phyloP scores from a whole-genome alignment of 1,139 yeast species.

The Hyphopichia pseudoburtonii region DNA sequence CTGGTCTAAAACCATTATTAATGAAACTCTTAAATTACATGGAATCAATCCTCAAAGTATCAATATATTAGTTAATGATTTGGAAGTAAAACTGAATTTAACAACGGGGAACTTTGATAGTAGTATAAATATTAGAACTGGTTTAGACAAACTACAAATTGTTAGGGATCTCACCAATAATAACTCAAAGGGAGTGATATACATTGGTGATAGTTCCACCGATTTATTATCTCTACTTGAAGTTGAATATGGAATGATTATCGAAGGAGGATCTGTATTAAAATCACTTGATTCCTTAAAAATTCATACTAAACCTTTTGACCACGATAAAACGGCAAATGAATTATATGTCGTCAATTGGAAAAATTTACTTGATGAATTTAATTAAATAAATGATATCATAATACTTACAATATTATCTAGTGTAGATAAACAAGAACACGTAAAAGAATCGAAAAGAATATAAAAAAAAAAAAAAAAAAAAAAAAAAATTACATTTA shows the following conservation, averaged over 20 bases:
- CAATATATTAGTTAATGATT: conserved; percentile 47
- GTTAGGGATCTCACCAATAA: conserved; percentile 19
- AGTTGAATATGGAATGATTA: conserved; percentile 51
- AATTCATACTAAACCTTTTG: not conserved
- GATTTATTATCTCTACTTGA: conserved; percentile 56
- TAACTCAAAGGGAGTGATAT: conserved; percentile 26
- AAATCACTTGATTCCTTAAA: not conserved
- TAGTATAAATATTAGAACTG: conserved; percentile 45
- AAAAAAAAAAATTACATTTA: not conserved
- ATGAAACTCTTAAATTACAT: conserved; percentile 30
- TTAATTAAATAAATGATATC: too few relatives aligned
- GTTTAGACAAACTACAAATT: conserved; percentile 49
- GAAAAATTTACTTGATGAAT: conserved; percentile 5
- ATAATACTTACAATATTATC: too few relatives aligned
- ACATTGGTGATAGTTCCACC: conserved; percentile 68
- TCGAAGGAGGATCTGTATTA: conserved; percentile 30
- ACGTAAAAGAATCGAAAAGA: not conserved
- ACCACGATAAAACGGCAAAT: not conserved
- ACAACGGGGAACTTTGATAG: conserved; percentile 41
- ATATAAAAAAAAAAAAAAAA: not conserved
- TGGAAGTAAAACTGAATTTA: conserved; percentile 31
- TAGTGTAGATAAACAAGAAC: too few relatives aligned
- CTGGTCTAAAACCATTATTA: conserved; percentile 59
- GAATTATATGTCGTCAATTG: conserved; percentile 13
- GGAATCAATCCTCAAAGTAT: conserved; percentile 25